A percentile compares a stretch with the other conserved stretches of the same genome.
phyloP scores from a whole-genome alignment of 306 rosid species.

The Corylus heterophylla region DNA sequence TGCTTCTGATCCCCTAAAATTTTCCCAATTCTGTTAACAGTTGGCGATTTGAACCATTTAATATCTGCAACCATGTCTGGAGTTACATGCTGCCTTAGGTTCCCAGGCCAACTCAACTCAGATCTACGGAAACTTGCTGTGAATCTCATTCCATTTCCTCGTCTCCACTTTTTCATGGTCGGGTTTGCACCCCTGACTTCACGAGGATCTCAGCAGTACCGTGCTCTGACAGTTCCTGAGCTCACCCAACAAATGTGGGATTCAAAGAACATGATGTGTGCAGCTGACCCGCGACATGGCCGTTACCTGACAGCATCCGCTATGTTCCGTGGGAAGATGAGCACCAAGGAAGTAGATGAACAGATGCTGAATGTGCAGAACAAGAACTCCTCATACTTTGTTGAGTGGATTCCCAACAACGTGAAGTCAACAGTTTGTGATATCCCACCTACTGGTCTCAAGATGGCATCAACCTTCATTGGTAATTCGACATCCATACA shows the following conservation, averaged over 20 bases:
- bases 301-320: conserved; percentile 45
- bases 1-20: too few species aligned
- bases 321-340: conserved; percentile 51
- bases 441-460: conserved; percentile 46
- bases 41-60: conserved; percentile 50
- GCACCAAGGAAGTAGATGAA: conserved; percentile 48
- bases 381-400: conserved; percentile 51
- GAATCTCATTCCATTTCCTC: conserved; percentile 46
- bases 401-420: conserved; percentile 54
- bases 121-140: conserved; percentile 48
- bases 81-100: conserved; percentile 45
- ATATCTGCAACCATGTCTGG: conserved; percentile 50
- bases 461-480: conserved; percentile 45
- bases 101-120: conserved; percentile 51
- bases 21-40: conserved; percentile 4
- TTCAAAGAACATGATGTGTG: conserved; percentile 50
- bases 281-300: conserved; percentile 48
- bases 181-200: conserved; percentile 50
- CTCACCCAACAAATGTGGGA: conserved; percentile 55
- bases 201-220: conserved; percentile 45
- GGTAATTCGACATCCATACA: conserved; percentile 48
- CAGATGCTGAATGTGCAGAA: conserved; percentile 54
- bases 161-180: conserved; percentile 53
- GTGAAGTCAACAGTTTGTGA: conserved; percentile 49
- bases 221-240: conserved; percentile 42